Evolutionary conservation across 1,284 basidiomycete species (phyloP).

Genomic region (Trametes sp.): DNA sequence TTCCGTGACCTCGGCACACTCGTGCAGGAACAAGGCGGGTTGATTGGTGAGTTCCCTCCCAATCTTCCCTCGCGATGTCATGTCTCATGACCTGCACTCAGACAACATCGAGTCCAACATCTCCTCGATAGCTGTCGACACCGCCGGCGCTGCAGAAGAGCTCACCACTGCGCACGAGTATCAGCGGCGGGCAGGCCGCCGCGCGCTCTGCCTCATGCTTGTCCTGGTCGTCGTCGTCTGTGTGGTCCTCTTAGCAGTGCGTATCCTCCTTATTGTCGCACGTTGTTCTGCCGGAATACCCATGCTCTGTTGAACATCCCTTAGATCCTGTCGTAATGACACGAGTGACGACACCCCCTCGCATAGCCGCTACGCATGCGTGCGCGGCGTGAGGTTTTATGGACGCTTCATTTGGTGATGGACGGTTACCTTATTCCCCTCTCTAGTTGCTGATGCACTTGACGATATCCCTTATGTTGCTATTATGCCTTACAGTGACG

Average conservation of each 20-base stretch:
- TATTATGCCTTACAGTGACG: constrained; percentile 13
- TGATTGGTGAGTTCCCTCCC: constrained; percentile 76
- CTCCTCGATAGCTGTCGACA: constrained; percentile 86
- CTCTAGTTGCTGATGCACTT: constrained; percentile 6
- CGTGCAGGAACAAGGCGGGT: constrained; percentile 93
- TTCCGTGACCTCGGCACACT: constrained; percentile 96
- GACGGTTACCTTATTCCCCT: constrained; percentile 14
- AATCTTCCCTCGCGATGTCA: not conserved
- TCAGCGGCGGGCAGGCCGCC: constrained; percentile 91
- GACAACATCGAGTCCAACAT: constrained; percentile 99
- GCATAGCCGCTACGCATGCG: not conserved
- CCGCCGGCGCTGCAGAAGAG: constrained; percentile 86
- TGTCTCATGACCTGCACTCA: constrained; percentile 39
- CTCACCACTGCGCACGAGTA: constrained; percentile 92
- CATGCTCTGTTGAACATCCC: constrained; percentile 34
- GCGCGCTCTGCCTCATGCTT: constrained; percentile 90
- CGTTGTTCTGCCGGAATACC: constrained; percentile 39
- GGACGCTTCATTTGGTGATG: constrained; percentile 6
- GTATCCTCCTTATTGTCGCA: constrained; percentile 47
- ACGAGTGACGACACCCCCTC: not conserved
- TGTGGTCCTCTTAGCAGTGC: constrained; percentile 92
- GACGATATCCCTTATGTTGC: constrained; percentile 12
- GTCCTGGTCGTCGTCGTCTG: constrained; percentile 88
- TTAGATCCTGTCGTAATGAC: constrained; percentile 40
- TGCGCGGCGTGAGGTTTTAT: not conserved